These are phyloP conservation scores for Fermentozyma sake DNA, from an alignment of 1,139 yeast genomes.

Conservation along the genomic window DNA sequence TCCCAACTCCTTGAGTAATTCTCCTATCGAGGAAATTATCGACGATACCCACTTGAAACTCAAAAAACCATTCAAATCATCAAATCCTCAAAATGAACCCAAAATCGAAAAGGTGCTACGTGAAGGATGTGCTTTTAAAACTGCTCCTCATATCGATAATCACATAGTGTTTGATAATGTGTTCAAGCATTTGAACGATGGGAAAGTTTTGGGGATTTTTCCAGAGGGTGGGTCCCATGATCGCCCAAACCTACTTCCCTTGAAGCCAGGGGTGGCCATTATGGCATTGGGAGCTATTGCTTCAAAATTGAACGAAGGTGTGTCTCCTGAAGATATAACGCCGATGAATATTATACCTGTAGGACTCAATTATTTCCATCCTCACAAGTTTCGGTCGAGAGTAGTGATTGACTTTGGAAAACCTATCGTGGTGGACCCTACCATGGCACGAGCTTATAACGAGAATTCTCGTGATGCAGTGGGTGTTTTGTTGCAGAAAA, in stretches of 20 bases:
- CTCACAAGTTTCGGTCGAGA: conserved; percentile 89
- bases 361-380: conserved; percentile 96
- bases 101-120: conserved; percentile 34
- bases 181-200: conserved; percentile 53
- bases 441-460: conserved; percentile 18
- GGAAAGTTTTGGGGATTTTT: conserved; percentile 62
- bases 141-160: conserved; percentile 64
- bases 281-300: conserved; percentile 91
- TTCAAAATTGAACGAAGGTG: conserved; percentile 12
- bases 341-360: conserved; percentile 83
- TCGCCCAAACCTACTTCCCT: conserved; percentile 81
- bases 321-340: conserved; percentile 6
- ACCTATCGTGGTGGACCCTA: conserved; percentile 68
- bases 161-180: conserved; percentile 57
- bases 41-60: conserved; percentile 51
- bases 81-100: conserved; percentile 14
- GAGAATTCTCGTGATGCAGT: conserved; percentile 17
- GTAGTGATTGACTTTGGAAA: conserved; percentile 94
- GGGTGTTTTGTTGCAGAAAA: conserved; percentile 55
- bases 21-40: conserved; percentile 47
- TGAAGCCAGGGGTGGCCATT: conserved; percentile 96
- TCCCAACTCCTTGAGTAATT: conserved; percentile 55
- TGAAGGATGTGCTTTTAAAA: conserved; percentile 49
- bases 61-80: conserved; percentile 42
- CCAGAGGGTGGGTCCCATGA: conserved; percentile 93